Evolutionary conservation across 805 yeast genomes (phyloP).

Genomic region (Candida pseudofarinosa): DNA sequence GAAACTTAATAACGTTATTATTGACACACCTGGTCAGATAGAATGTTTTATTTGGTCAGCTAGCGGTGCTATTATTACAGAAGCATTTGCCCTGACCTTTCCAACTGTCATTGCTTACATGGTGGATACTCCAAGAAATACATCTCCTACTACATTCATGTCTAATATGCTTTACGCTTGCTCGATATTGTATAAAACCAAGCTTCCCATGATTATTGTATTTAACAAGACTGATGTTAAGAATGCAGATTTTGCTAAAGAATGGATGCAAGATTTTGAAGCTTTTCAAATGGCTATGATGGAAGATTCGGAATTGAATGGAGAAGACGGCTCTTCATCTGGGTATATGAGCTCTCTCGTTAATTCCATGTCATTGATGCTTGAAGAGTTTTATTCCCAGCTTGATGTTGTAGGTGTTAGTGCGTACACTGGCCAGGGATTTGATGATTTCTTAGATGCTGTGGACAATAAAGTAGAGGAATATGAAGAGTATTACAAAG

Average conservation of each 20-base stretch:
- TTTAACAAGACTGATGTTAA: constrained; percentile 92
- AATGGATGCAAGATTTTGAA: constrained; percentile 98
- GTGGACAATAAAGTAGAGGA: constrained; percentile 87
- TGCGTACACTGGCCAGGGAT: constrained; percentile 89
- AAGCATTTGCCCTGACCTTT: constrained; percentile 90
- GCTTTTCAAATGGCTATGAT: constrained; percentile 76
- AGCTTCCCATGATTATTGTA: constrained; percentile 93
- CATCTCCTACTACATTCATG: constrained; percentile 95
- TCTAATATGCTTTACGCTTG: constrained; percentile 98
- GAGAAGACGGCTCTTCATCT: constrained; percentile 56
- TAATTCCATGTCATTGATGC: constrained; percentile 91
- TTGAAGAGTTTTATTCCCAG: constrained; percentile 93
- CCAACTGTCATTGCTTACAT: constrained; percentile 96
- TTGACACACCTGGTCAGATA: constrained; percentile 98
- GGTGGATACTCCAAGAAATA: constrained; percentile 92
- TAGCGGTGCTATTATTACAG: constrained; percentile 93
- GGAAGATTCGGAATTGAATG: constrained; percentile 62
- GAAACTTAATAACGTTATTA: constrained; percentile 61
- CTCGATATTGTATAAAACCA: constrained; percentile 91
- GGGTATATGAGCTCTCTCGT: constrained; percentile 94
- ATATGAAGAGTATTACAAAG: constrained; percentile 74
- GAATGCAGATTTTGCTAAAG: constrained; percentile 81
- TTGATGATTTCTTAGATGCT: constrained; percentile 82
- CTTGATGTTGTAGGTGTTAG: constrained; percentile 92
- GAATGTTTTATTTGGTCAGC: constrained; percentile 99